Evolutionary conservation across 257 asterid genomes (phyloP).

Genomic region (Coffea canephora): DNA sequence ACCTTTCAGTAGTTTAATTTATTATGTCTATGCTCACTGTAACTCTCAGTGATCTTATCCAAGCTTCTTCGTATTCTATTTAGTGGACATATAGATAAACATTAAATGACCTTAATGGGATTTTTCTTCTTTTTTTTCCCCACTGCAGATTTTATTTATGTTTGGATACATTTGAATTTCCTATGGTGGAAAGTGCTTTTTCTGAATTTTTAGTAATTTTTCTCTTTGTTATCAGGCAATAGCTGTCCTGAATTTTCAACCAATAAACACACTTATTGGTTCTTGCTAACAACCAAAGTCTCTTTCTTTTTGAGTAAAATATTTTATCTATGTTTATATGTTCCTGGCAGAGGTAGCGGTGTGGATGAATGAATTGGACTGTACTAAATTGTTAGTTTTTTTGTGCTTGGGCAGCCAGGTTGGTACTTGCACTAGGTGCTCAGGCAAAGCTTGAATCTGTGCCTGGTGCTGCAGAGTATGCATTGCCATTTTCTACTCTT

Average conservation of each 20-base stretch:
- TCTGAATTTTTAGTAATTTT: neutral
- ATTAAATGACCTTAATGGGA: neutral
- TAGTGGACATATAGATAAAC: neutral
- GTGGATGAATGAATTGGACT: neutral
- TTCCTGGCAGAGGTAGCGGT: neutral
- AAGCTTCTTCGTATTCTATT: neutral
- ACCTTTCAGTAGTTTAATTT: neutral
- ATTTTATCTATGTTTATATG: neutral
- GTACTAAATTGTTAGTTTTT: constrained; percentile 34
- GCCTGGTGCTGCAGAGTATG: constrained; percentile 88
- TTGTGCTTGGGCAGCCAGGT: constrained; percentile 84
- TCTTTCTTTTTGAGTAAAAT: neutral
- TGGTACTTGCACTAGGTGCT: constrained; percentile 98
- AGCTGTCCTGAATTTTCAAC: neutral
- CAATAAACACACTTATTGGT: neutral
- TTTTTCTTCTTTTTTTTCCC: neutral
- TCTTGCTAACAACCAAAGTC: neutral
- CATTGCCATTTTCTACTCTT: constrained; percentile 89
- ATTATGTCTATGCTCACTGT: neutral
- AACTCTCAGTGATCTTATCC: neutral
- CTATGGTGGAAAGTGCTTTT: too few relatives aligned
- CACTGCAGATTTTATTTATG: neutral
- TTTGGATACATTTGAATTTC: neutral
- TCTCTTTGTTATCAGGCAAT: neutral
- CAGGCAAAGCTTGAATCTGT: constrained; percentile 76